Conservation (phyloP, 495 filamentous ascomycete genomes). For the Talaromyces ruber region DNA sequence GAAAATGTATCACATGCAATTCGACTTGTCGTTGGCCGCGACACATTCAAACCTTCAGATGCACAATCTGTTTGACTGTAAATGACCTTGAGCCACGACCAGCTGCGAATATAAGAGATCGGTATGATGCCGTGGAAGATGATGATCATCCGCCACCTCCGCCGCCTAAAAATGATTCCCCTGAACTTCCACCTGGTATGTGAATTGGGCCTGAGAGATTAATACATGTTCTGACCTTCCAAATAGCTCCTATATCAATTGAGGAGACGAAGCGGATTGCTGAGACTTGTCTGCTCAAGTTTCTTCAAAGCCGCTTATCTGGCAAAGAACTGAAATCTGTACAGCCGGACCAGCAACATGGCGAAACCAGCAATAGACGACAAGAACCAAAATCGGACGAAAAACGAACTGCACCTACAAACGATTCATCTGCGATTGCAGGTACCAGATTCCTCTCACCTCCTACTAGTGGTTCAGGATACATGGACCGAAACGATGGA, state of each 20-base stretch:
- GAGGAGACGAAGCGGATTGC: slow-evolving; percentile 42
- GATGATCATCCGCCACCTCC: slow-evolving; percentile 3
- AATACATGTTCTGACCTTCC: background rate
- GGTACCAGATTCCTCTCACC: background rate
- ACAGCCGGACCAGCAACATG: background rate
- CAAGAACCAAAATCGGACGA: background rate
- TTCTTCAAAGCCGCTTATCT: slow-evolving; percentile 28
- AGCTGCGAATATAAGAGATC: slow-evolving; percentile 14
- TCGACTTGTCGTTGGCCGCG: slow-evolving; percentile 78
- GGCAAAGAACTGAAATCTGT: background rate
- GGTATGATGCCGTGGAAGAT: slow-evolving; percentile 8
- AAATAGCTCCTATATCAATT: slow-evolving; percentile 33
- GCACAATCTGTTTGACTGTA: slow-evolving; percentile 77
- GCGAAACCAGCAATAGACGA: background rate
- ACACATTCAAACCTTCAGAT: slow-evolving; percentile 66
- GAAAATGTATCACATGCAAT: slow-evolving; percentile 76
- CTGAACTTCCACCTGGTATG: slow-evolving; percentile 4
- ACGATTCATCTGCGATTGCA: background rate
- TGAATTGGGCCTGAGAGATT: background rate
- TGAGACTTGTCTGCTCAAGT: slow-evolving; percentile 43
- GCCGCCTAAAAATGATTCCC: slow-evolving; percentile 17
- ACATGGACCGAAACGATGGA: slow-evolving; percentile 13
- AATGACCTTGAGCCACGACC: slow-evolving; percentile 61
- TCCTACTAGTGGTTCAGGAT: background rate
- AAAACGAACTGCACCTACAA: background rate